Evolutionary conservation across 176 grass and related monocot genomes (phyloP).

Genomic region (Oryza glumipatula): DNA sequence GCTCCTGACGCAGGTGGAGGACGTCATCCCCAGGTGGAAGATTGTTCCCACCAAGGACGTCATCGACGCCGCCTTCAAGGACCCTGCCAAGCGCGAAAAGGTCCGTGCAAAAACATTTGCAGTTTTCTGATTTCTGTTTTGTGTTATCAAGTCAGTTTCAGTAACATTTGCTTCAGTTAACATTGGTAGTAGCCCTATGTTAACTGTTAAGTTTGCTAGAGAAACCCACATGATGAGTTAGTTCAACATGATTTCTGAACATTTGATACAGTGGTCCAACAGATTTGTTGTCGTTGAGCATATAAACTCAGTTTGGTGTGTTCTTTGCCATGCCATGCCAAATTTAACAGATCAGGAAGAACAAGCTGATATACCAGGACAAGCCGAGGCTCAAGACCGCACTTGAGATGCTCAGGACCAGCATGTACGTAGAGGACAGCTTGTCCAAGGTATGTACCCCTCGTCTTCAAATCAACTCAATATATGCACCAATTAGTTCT

Average conservation of each 20-base stretch:
- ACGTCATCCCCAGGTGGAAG: constrained; percentile 94
- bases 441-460: constrained; percentile 53
- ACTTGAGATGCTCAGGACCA: constrained; percentile 82
- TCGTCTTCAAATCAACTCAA: background rate
- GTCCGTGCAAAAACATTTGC: constrained; percentile 12
- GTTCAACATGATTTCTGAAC: background rate
- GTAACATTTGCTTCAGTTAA: too few relatives aligned
- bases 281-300: background rate
- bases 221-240: too few relatives aligned
- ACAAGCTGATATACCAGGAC: constrained; percentile 90
- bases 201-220: too few relatives aligned
- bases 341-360: constrained; percentile 70
- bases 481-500: background rate
- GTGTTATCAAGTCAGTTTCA: too few relatives aligned
- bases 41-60: constrained; percentile 92
- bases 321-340: background rate
- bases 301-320: background rate
- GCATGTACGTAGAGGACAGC: constrained; percentile 78
- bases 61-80: constrained; percentile 92
- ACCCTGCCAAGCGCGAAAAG: constrained; percentile 80
- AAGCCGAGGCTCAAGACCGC: constrained; percentile 88
- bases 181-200: too few relatives aligned
- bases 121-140: too few relatives aligned
- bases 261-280: background rate
- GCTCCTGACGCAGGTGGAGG: constrained; percentile 77